Base-by-base conservation (phyloP, 371 early-diverging fungal species). In the Mucor mucedo region DNA sequence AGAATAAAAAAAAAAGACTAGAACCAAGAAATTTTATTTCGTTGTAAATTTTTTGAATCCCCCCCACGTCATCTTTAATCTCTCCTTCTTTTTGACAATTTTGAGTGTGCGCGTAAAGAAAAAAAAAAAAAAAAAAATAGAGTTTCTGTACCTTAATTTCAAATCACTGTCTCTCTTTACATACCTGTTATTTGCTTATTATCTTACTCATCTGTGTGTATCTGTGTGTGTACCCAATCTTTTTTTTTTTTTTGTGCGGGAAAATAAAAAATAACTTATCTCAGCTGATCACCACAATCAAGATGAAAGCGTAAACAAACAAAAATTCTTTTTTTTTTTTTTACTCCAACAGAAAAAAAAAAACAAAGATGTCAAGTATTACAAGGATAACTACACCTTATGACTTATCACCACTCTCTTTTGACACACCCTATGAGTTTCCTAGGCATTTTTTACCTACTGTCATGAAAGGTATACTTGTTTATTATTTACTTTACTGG, bases 401-500 rank as follows among this genome's bases (percentile, higher is more conserved):
- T 33, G 66, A 71, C 29, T 50, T 71, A 38, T 50, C 67, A n/a
- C 68, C 65, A 29, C 58, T 61, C 27, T 61, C 65, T 16, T 71
- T 71, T 52, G 59, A 68, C 29, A 47, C 47, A 39, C 65, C 72
- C 28, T 71, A 71, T 61, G 62, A 68, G 54, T 68, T 71, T 28
- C 68, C 68, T 5, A 63, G 65, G 6, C 62, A 62, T 44, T 71
- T 61, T 48, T 52, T 71, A 61, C 72, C 72, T 16, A 58, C 49
- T 35, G 64, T 71, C 29, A 71, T 71, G 71, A 67, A 71, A 66
- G 71, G 71, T 64, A 62, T 39, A 56, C 29, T 35, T 27, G 27
- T 1, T 33, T 35, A n/a, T 10, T 21, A 44, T 21, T 21, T 21
- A 21, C 21, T 21, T 21, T 21, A 21, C 21, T 21, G 21, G 21